phyloP scores from a whole-genome alignment of 192 early-diverging fungal species.

The Mortierella claussenii region DNA sequence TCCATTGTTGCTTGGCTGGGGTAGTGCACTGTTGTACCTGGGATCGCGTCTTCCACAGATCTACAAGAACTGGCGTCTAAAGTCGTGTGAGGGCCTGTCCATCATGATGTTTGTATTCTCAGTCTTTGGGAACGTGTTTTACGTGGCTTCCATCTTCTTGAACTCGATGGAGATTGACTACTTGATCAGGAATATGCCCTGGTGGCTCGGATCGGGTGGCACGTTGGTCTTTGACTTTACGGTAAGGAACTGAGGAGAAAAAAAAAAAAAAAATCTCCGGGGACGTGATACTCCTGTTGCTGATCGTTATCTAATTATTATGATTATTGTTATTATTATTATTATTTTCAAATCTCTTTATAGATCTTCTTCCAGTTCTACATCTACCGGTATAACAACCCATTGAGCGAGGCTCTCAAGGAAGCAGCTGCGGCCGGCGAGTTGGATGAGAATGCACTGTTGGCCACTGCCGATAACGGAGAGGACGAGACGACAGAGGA shows the following conservation, averaged over 20 bases:
- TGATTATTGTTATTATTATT: neutral
- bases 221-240: slow-evolving; percentile 81
- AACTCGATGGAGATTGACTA: slow-evolving; percentile 73
- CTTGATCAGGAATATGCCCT: slow-evolving; percentile 76
- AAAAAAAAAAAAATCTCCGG: no score
- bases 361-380: slow-evolving; percentile 78
- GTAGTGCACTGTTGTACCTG: slow-evolving; percentile 75
- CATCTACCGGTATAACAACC: slow-evolving; percentile 57
- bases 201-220: slow-evolving; percentile 80
- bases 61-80: slow-evolving; percentile 76
- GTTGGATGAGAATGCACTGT: slow-evolving; percentile 36
- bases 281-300: no score
- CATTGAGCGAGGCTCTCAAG: slow-evolving; percentile 46
- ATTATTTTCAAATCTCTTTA: neutral
- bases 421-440: slow-evolving; percentile 41
- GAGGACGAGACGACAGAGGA: neutral
- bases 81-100: slow-evolving; percentile 83
- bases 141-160: slow-evolving; percentile 78
- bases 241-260: slow-evolving; percentile 49
- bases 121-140: slow-evolving; percentile 80
- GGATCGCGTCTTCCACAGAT: slow-evolving; percentile 85
- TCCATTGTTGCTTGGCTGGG: slow-evolving; percentile 79
- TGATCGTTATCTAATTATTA: neutral
- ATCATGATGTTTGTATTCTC: slow-evolving; percentile 86
- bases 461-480: slow-evolving; percentile 22